phyloP scores from a whole-genome alignment of 2,329 filamentous ascomycete species.

The Aspergillus pseudoglaucus region DNA sequence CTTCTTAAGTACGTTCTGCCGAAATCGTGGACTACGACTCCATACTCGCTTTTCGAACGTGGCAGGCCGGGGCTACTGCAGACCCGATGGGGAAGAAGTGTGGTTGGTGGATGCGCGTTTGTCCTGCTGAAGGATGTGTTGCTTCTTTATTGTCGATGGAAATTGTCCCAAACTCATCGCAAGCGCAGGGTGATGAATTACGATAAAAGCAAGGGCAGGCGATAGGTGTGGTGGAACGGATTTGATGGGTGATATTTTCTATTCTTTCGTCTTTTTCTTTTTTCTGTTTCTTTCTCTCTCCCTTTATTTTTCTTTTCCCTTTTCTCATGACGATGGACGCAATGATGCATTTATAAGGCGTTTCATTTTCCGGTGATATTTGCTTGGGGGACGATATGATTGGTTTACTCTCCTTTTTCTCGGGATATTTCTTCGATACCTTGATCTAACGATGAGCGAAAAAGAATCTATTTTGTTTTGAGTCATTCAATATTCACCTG shows the following conservation, averaged over 20 bases:
- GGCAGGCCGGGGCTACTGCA: conserved; percentile 64
- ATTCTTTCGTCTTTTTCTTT: conserved; percentile 1
- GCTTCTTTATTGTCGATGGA: conserved; percentile 52
- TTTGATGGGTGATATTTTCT: not conserved
- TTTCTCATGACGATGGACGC: conserved; percentile 8
- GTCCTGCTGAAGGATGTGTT: conserved; percentile 71
- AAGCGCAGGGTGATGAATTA: conserved; percentile 43
- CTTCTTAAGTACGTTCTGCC: conserved; percentile 65
- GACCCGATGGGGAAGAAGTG: conserved; percentile 78
- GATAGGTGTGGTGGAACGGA: conserved; percentile 4
- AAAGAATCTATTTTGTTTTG: not conserved
- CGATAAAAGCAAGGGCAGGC: conserved; percentile 33
- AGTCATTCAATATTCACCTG: too few relatives aligned
- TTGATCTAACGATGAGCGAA: not conserved
- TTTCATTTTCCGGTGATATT: conserved; percentile 5
- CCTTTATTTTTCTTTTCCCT: not conserved
- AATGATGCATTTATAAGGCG: conserved; percentile 19
- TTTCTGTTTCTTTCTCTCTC: not conserved
- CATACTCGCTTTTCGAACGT: conserved; percentile 30
- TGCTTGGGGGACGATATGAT: conserved; percentile 1
- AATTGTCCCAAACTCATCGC: conserved; percentile 41
- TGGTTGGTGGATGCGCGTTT: conserved; percentile 82
- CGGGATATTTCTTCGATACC: conserved; percentile 1
- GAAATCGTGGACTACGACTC: conserved; percentile 54
- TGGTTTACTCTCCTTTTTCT: conserved; percentile 4